Base-by-base conservation (phyloP, 257 asterid genomes). In the Solanum bulbocastanum region DNA sequence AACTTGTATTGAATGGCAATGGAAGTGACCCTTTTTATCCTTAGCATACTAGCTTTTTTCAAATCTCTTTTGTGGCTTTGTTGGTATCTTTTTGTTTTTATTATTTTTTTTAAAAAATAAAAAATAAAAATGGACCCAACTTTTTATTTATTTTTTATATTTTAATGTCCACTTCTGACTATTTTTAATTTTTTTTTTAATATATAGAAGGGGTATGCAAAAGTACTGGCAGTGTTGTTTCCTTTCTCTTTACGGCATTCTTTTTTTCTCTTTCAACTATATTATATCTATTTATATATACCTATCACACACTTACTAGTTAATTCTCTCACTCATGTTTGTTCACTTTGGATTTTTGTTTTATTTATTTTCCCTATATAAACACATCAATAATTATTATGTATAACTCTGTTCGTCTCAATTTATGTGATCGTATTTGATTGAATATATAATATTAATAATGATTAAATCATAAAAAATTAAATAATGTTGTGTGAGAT, bases 191-290 rank as follows among this genome's bases (percentile, higher is more conserved):
- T 46, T 49, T 49, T 49, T 69, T 13, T 27, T n/a, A n/a, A 44
- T 75, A 90, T 81, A 91, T 88, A 90, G 22, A 49, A 49, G 58
- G 94, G 93, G 92, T 91, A 76, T 90, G 91, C n/a, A 76, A 90
- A 90, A 90, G 90, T 90, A 89, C 90, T 88, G 88, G 32, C 87
- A 40, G 90, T 93, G 91, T 93, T 94, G 91, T 93, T 93, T 93
- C 94, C 98, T 93, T 93, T 93, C 92, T 91, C 89, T 92, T 92
- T 93, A 94, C 96, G 96, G 94, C 96, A 92, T 91, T 92, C 93
- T 83, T 74, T 89, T 69, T 87, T 87, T 86, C 88, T 90, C 91
- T 90, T 92, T 76, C 93, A 89, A 44, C 91, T 84, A 91, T 52
- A 88, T 22, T 86, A 8, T 58, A 25, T 66, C 90, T 92, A 90